phyloP scores from a whole-genome alignment of 495 filamentous ascomycete genomes.

The Emericellopsis terricola region DNA sequence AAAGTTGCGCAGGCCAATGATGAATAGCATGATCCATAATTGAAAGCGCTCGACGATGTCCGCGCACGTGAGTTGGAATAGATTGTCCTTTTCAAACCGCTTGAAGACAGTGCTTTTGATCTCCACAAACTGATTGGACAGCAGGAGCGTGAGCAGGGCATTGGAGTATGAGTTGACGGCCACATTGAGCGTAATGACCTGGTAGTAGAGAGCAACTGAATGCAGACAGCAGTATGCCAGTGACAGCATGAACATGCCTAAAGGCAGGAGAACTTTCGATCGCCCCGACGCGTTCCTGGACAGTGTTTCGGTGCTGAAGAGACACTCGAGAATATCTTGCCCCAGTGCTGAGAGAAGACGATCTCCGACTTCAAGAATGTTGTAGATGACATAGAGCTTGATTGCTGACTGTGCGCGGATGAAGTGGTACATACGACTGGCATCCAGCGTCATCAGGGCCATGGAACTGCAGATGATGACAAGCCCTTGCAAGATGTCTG shows the following conservation, averaged over 20 bases:
- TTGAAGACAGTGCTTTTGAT: constrained; percentile 97
- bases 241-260: constrained; percentile 79
- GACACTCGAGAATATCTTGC: constrained; percentile 89
- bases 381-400: constrained; percentile 97
- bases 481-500: constrained; percentile 78
- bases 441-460: constrained; percentile 81
- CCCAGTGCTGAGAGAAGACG: constrained; percentile 77
- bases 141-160: constrained; percentile 71
- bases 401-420: constrained; percentile 93
- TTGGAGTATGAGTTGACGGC: constrained; percentile 99
- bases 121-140: constrained; percentile 96
- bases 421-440: constrained; percentile 94
- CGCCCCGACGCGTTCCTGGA: constrained; percentile 74
- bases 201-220: constrained; percentile 78
- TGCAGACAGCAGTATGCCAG: constrained; percentile 78
- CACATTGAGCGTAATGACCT: constrained; percentile 93
- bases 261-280: constrained; percentile 78
- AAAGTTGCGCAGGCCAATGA: constrained; percentile 88
- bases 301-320: constrained; percentile 83
- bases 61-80: constrained; percentile 91
- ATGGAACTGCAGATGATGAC: constrained; percentile 71
- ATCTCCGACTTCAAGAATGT: constrained; percentile 80
- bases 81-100: constrained; percentile 91
- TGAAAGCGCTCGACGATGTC: constrained; percentile 97
- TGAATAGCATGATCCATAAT: constrained; percentile 88